These are phyloP conservation scores for Penicillium sp. DNA, from an alignment of 2,329 filamentous ascomycete genomes.

Conservation along the genomic window DNA sequence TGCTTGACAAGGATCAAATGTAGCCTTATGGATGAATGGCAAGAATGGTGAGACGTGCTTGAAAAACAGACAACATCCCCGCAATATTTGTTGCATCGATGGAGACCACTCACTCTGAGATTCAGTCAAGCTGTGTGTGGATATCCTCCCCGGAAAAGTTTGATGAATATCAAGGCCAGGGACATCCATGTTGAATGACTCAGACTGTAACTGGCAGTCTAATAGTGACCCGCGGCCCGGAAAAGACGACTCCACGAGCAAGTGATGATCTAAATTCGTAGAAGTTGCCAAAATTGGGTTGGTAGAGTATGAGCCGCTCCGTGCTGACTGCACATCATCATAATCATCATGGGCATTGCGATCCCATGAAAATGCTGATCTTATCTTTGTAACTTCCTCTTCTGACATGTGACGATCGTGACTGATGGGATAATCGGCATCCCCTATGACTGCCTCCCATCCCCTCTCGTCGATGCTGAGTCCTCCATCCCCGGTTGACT, in stretches of 20 bases:
- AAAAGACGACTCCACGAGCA: not conserved
- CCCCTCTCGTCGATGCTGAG: not conserved
- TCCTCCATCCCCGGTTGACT: not conserved
- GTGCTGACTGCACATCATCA: not conserved
- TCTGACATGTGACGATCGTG: not conserved
- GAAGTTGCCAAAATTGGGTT: not conserved
- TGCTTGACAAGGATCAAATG: slow-evolving; percentile 41
- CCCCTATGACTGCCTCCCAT: not conserved
- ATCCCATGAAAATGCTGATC: not conserved
- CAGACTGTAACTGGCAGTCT: not conserved
- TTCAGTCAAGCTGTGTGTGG: not conserved
- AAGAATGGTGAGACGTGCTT: slow-evolving; percentile 38
- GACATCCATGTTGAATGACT: not conserved
- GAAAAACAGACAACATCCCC: slow-evolving; percentile 40
- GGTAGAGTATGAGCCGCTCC: not conserved
- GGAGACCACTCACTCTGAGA: slow-evolving; percentile 33
- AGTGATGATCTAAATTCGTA: not conserved
- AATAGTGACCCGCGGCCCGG: not conserved
- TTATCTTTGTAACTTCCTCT: not conserved
- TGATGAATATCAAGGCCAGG: not conserved
- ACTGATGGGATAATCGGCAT: not conserved
- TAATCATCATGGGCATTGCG: not conserved
- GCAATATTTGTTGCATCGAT: slow-evolving; percentile 30
- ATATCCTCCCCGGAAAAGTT: not conserved
- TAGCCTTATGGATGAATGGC: slow-evolving; percentile 41